A percentile compares a stretch with the other conserved stretches of the same genome.
These are phyloP conservation scores for Inosperma sp. DNA, from an alignment of 768 basidiomycete species.

Conservation along the genomic window DNA sequence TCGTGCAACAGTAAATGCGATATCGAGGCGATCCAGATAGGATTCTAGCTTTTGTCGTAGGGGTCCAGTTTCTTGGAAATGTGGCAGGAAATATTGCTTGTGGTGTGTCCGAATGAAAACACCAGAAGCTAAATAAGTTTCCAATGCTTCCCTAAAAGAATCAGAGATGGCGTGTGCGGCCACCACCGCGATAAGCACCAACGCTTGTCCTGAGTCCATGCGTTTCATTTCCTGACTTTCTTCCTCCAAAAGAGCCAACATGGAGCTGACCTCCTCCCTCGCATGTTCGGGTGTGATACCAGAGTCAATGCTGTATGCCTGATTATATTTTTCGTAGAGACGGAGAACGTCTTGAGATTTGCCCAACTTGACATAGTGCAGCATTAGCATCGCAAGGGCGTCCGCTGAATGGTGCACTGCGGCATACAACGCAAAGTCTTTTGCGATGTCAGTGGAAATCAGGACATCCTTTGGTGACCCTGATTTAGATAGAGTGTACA, in stretches of 20 bases:
- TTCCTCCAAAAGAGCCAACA: constrained; percentile 13
- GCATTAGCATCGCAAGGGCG: constrained; percentile 49
- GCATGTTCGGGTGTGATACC: not conserved
- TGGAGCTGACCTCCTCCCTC: constrained; percentile 3
- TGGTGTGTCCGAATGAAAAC: constrained; percentile 33
- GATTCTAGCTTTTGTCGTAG: constrained; percentile 39
- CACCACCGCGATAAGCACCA: constrained; percentile 48
- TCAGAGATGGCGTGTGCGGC: constrained; percentile 57
- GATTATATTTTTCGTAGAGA: constrained; percentile 40
- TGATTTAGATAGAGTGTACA: not conserved
- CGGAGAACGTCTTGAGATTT: constrained; percentile 41
- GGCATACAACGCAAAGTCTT: constrained; percentile 47
- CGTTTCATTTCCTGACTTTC: constrained; percentile 11
- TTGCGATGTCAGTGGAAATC: constrained; percentile 20
- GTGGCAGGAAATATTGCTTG: constrained; percentile 37
- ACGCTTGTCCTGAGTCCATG: constrained; percentile 29
- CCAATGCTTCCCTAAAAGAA: constrained; percentile 55
- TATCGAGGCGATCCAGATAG: constrained; percentile 46
- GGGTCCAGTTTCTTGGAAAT: constrained; percentile 30
- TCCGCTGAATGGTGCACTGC: constrained; percentile 42
- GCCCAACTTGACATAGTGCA: constrained; percentile 36
- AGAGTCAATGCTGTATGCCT: constrained; percentile 15
- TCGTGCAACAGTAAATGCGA: constrained; percentile 48
- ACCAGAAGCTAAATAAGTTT: constrained; percentile 35
- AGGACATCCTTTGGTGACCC: not conserved